These are phyloP conservation scores for Avena insularis DNA, from an alignment of 176 grass and related monocot species.

Conservation along the genomic window DNA sequence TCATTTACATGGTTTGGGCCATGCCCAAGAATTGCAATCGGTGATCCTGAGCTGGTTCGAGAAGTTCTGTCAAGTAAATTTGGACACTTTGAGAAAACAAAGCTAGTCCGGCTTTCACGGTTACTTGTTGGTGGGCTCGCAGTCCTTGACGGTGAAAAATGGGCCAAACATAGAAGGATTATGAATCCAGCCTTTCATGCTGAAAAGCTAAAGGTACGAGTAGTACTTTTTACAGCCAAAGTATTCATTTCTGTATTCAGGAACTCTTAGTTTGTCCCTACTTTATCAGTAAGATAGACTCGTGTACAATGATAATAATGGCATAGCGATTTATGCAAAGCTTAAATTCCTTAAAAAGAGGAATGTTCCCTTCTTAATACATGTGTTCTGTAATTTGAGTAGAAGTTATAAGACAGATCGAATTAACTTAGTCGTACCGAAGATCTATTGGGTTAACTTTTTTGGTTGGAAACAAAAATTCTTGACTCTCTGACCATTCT, in stretches of 20 bases:
- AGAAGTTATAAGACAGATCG: neutral
- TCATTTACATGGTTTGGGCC: slow-evolving; percentile 64
- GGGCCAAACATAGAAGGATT: slow-evolving; percentile 67
- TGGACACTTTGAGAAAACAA: slow-evolving; percentile 45
- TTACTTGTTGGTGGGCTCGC: slow-evolving; percentile 47
- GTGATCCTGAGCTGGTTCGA: slow-evolving; percentile 50
- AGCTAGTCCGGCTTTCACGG: neutral
- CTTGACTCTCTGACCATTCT: neutral
- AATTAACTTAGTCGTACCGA: neutral
- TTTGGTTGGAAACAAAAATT: neutral
- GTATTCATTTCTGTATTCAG: no score
- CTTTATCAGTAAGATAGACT: neutral
- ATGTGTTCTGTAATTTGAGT: neutral
- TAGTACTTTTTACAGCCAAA: neutral
- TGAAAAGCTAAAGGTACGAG: slow-evolving; percentile 65
- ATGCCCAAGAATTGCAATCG: slow-evolving; percentile 45
- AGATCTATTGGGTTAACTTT: neutral
- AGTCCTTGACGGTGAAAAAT: slow-evolving; percentile 59
- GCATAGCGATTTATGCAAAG: neutral
- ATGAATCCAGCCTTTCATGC: slow-evolving; percentile 73
- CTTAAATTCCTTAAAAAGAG: neutral
- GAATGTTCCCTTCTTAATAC: neutral
- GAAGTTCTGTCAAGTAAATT: slow-evolving; percentile 53
- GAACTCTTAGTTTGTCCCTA: neutral
- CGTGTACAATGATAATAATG: neutral